A percentile compares a stretch with the other conserved stretches of the same genome.
Conservation (phyloP, 2,329 filamentous ascomycete genomes). For the Chrysoporthe puriensis region DNA sequence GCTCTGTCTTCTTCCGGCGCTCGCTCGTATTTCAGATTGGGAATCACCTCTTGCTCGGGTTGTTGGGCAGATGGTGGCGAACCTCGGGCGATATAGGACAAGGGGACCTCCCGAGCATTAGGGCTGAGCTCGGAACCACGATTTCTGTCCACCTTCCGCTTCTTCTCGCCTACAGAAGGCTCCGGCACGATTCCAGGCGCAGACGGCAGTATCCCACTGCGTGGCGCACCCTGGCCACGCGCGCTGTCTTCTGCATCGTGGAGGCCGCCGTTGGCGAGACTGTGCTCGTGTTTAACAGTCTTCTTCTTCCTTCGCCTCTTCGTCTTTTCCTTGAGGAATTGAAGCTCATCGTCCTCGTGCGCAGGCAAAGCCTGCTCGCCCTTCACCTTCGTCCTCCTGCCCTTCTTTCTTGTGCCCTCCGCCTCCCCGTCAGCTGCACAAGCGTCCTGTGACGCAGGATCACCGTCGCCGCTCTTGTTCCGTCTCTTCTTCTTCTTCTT, state of each 20-base stretch:
- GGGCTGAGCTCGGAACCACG: background rate
- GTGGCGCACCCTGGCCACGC: background rate
- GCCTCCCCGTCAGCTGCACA: background rate
- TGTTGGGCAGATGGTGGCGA: slow-evolving; percentile 25
- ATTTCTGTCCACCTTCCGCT: slow-evolving; percentile 7
- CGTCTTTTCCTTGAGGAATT: slow-evolving; percentile 6
- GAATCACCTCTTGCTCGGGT: background rate
- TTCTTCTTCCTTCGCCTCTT: slow-evolving; percentile 7
- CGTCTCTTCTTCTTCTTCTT: slow-evolving; percentile 15
- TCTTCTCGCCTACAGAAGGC: slow-evolving; percentile 12
- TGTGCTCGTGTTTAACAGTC: background rate
- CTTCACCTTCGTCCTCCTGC: slow-evolving; percentile 15
- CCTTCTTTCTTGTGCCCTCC: background rate
- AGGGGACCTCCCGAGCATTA: background rate
- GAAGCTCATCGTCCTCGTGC: background rate
- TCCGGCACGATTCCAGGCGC: slow-evolving; percentile 8
- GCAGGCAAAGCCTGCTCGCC: background rate
- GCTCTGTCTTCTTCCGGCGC: background rate
- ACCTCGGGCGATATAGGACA: slow-evolving; percentile 5
- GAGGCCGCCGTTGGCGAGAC: background rate
- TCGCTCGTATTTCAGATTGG: background rate
- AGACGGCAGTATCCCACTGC: background rate
- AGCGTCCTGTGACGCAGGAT: background rate
- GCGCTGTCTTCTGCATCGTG: background rate
- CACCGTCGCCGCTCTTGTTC: background rate